Percentiles rank a stretch among this genome's conserved stretches.
These are phyloP conservation scores for Quercus alba DNA, from an alignment of 306 rosid species.

Conservation along the genomic window DNA sequence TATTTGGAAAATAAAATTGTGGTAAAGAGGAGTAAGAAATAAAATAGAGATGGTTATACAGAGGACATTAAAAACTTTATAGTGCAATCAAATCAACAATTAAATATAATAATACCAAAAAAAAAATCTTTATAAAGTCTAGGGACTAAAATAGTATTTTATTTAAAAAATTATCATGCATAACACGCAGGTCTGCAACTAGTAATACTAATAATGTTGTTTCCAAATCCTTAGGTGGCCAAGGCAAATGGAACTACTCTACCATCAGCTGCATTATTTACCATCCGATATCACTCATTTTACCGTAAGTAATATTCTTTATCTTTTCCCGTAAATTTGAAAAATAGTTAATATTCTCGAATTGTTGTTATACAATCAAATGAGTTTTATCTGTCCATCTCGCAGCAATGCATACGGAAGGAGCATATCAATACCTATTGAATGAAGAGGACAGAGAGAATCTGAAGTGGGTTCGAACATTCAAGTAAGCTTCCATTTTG, in stretches of 20 bases:
- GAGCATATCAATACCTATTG: slow-evolving; percentile 2
- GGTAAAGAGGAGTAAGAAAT: no score
- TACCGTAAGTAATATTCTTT: slow-evolving; percentile 22
- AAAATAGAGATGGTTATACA: no score
- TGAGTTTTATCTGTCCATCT: not conserved
- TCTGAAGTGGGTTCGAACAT: not conserved
- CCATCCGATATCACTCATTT: slow-evolving; percentile 45
- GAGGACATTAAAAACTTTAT: no score
- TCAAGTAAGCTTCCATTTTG: slow-evolving; percentile 1
- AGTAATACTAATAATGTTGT: not conserved
- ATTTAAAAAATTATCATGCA: no score
- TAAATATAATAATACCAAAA: no score
- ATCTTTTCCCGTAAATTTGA: not conserved
- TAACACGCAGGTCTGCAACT: no score
- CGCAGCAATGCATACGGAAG: not conserved
- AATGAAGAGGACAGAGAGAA: not conserved
- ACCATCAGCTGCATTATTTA: slow-evolving; percentile 37
- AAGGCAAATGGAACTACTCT: slow-evolving; percentile 35
- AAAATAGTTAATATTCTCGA: no score
- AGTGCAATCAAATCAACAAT: no score
- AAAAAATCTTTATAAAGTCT: no score
- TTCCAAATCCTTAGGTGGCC: slow-evolving; percentile 30
- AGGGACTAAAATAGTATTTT: no score
- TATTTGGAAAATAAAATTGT: no score
- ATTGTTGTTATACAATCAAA: not conserved